phyloP scores from a whole-genome alignment of 2,329 filamentous ascomycete species.

The Dactylellina haptotyla region DNA sequence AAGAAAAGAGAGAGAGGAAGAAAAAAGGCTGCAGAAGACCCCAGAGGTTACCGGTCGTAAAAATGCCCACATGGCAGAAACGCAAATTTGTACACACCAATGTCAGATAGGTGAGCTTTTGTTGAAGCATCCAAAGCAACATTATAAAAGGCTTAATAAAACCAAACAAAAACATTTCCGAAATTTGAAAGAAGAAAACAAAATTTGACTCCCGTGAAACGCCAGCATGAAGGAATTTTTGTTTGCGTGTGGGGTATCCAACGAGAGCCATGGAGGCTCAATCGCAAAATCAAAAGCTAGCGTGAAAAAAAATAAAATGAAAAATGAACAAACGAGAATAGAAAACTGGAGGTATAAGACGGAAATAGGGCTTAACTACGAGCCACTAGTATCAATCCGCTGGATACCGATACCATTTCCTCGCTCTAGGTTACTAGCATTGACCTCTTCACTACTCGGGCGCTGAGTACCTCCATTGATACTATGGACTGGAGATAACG shows the following conservation, averaged over 20 bases:
- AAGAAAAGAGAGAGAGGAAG: neutral
- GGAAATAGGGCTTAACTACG: slow-evolving; percentile 6
- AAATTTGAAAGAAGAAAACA: slow-evolving; percentile 3
- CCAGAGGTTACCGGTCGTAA: too few relatives aligned
- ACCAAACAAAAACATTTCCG: slow-evolving; percentile 3
- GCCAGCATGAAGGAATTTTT: slow-evolving; percentile 37
- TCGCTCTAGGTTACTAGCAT: slow-evolving; percentile 25
- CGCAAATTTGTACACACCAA: slow-evolving; percentile 9
- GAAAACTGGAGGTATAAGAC: neutral
- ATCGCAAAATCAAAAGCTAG: slow-evolving; percentile 22
- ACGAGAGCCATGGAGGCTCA: slow-evolving; percentile 20
- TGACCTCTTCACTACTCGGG: slow-evolving; percentile 26
- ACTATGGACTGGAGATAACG: slow-evolving; percentile 44
- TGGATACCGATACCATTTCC: slow-evolving; percentile 46
- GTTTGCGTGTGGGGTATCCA: slow-evolving; percentile 49
- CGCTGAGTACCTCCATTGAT: slow-evolving; percentile 8
- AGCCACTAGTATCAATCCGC: slow-evolving; percentile 48
- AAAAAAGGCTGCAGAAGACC: neutral
- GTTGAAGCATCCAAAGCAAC: slow-evolving; percentile 4
- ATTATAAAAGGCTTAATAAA: slow-evolving; percentile 17
- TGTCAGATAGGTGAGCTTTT: too few relatives aligned
- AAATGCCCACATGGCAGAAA: slow-evolving; percentile 10
- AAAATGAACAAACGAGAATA: slow-evolving; percentile 2
- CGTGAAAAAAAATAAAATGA: slow-evolving; percentile 1
- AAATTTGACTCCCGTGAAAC: slow-evolving; percentile 45